These are phyloP conservation scores for Botryosphaeria dothidea DNA, from an alignment of 2,329 filamentous ascomycete genomes.

Conservation along the genomic window DNA sequence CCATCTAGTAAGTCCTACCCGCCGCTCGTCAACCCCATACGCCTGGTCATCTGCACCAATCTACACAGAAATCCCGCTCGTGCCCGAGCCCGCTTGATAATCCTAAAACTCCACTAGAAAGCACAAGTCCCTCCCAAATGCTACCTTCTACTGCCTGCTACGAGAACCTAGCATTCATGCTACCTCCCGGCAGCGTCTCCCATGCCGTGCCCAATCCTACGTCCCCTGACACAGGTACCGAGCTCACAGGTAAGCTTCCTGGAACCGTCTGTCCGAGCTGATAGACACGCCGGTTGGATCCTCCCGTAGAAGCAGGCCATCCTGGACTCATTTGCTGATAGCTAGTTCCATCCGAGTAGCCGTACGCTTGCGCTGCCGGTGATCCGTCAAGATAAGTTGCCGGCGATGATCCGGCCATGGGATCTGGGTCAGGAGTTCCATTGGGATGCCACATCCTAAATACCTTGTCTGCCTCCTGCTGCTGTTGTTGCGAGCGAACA, in stretches of 20 bases:
- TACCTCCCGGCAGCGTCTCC: slow-evolving; percentile 24
- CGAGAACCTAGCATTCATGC: slow-evolving; percentile 22
- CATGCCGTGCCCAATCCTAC: slow-evolving; percentile 20
- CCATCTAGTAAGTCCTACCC: not conserved
- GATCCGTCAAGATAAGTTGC: slow-evolving; percentile 2
- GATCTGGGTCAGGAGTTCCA: not conserved
- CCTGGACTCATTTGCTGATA: slow-evolving; percentile 4
- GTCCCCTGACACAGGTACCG: slow-evolving; percentile 9
- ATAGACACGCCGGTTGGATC: slow-evolving; percentile 11
- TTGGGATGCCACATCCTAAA: slow-evolving; percentile 1
- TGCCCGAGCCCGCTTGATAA: not conserved
- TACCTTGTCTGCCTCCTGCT: not conserved
- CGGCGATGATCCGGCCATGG: slow-evolving; percentile 11
- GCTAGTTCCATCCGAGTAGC: not conserved
- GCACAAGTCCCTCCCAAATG: not conserved
- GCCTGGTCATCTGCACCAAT: not conserved
- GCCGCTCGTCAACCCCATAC: not conserved
- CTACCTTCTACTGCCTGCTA: not conserved
- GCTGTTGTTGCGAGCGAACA: slow-evolving; percentile 28
- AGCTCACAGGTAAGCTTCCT: not conserved
- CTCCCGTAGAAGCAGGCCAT: not conserved
- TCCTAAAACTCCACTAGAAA: not conserved
- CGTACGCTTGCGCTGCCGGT: slow-evolving; percentile 6
- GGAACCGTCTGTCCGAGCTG: not conserved
- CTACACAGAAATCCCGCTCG: not conserved